Evolutionary conservation across 805 yeast species (phyloP).

Genomic region (Candida koratica): DNA sequence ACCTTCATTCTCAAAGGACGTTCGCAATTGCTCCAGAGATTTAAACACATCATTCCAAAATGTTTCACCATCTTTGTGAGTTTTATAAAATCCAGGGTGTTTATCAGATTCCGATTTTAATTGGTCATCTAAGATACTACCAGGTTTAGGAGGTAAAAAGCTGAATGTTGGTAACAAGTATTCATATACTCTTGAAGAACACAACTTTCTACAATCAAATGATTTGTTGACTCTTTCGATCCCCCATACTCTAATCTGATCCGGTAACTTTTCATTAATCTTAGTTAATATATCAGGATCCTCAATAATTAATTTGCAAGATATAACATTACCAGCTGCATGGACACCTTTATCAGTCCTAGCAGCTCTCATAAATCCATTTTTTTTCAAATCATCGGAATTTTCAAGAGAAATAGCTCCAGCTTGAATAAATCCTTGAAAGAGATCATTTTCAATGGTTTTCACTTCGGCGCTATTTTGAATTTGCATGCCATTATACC

Average conservation of each 20-base stretch:
- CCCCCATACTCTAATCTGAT: slow-evolving; percentile 90
- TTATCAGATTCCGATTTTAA: slow-evolving; percentile 50
- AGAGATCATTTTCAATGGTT: slow-evolving; percentile 88
- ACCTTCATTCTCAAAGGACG: not conserved
- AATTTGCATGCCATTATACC: slow-evolving; percentile 93
- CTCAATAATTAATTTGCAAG: slow-evolving; percentile 78
- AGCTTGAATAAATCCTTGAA: slow-evolving; percentile 75
- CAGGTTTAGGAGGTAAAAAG: slow-evolving; percentile 85
- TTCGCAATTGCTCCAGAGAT: slow-evolving; percentile 21
- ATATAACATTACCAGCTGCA: slow-evolving; percentile 91
- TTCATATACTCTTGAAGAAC: slow-evolving; percentile 94
- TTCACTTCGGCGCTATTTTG: slow-evolving; percentile 72
- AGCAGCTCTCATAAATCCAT: slow-evolving; percentile 83
- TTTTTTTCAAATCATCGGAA: slow-evolving; percentile 81
- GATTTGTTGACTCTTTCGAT: slow-evolving; percentile 82
- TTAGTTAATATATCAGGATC: slow-evolving; percentile 69
- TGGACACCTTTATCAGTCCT: slow-evolving; percentile 95
- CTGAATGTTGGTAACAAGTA: slow-evolving; percentile 90
- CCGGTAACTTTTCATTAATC: slow-evolving; percentile 75
- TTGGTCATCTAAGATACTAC: slow-evolving; percentile 58
- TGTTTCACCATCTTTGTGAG: slow-evolving; percentile 62
- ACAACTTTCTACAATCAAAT: slow-evolving; percentile 92
- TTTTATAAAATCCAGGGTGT: slow-evolving; percentile 56
- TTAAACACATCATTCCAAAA: slow-evolving; percentile 61
- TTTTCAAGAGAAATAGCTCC: slow-evolving; percentile 88